These are phyloP conservation scores for Phytopythium litorale DNA, from an alignment of 352 stramenopile genomes.

Conservation along the genomic window DNA sequence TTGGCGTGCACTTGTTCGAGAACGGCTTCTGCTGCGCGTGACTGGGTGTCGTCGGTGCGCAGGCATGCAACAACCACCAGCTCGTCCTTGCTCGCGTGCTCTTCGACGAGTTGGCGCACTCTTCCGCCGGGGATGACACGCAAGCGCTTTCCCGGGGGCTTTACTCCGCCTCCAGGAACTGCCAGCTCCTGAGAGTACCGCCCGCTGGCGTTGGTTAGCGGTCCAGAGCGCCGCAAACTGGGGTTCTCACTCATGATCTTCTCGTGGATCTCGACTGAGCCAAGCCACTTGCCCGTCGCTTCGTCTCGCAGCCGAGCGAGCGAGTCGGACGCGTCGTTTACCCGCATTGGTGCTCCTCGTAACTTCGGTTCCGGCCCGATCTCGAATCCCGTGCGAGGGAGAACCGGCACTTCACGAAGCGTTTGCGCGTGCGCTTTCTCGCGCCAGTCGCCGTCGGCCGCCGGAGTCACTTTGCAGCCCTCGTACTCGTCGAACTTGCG, in stretches of 20 bases:
- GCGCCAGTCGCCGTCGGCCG: slow-evolving; percentile 56
- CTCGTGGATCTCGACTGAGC: slow-evolving; percentile 57
- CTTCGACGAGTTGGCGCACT: slow-evolving; percentile 49
- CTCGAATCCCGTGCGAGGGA: slow-evolving; percentile 58
- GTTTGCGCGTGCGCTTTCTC: slow-evolving; percentile 42
- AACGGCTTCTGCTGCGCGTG: slow-evolving; percentile 39
- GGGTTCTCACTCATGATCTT: slow-evolving; percentile 58
- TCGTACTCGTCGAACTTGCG: slow-evolving; percentile 75
- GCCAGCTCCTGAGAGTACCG: slow-evolving; percentile 68
- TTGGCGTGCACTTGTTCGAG: slow-evolving; percentile 55
- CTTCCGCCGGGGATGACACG: slow-evolving; percentile 29
- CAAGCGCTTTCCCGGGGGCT: slow-evolving; percentile 32
- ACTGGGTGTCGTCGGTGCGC: slow-evolving; percentile 58
- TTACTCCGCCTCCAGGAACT: slow-evolving; percentile 30
- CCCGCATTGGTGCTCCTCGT: slow-evolving; percentile 37
- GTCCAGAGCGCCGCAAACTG: slow-evolving; percentile 42
- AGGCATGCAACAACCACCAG: slow-evolving; percentile 70
- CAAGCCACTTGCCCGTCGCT: slow-evolving; percentile 55
- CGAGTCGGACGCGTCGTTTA: slow-evolving; percentile 34
- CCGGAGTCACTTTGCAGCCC: slow-evolving; percentile 54
- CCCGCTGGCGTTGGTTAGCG: slow-evolving; percentile 67
- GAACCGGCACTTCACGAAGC: slow-evolving; percentile 58
- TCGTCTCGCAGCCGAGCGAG: slow-evolving; percentile 44
- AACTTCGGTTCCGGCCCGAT: slow-evolving; percentile 46
- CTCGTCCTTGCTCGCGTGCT: slow-evolving; percentile 30